Evolutionary conservation across 2,329 filamentous ascomycete genomes (phyloP), one percentile per base, ranked within the genome.

Genomic region (Didymella pomorum): DNA sequence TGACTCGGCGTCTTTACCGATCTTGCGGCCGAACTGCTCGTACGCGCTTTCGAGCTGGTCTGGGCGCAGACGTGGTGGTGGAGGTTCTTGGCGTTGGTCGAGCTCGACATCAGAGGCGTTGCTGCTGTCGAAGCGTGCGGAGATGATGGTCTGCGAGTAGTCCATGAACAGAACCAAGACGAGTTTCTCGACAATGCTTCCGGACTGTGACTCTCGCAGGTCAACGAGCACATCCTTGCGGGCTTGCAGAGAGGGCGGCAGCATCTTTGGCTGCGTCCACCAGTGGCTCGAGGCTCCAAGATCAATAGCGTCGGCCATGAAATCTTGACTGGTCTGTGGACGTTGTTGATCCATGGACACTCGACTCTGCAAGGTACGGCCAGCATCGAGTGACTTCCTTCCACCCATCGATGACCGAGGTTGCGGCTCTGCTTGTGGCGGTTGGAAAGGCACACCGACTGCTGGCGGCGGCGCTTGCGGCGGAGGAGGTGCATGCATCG

Each of bases 71-170:
- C 86, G 84, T 10, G 89, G 85, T 5, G 95, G 94, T 3, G 95
- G 93, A 1, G 87, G 81, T 71, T 97, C 91, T 70, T 98, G 94
- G 43, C 88, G 87, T 77, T 99, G 95, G 69, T 96, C 91, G 7
- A 98, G 78, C 31, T 86, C 81, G 11, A 89, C 89, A 69, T 94
- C 89, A 2, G 85, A 81, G 3, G 90, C 84, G 71, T 96, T 88
- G 52, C 87, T 85, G 1, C 88, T 82, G 74, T 97, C 91, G 75
- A 90, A 98, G 49, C 84, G 88, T 18, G 89, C 90, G 0, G 89
- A 92, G 70, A 99, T 86, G 63, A 96, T 84, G 0, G 94, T 98
- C 75, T 98, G 95, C 18, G 93, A 97, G 77, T 99, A 99, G 79
- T 99, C 95, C 70, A 93, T 89, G 80, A 92, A 99, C 9, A 99